Evolutionary conservation across 148 eudicot genomes (phyloP), one percentile per base, ranked within the genome.

Genomic region (Camellia japonica): DNA sequence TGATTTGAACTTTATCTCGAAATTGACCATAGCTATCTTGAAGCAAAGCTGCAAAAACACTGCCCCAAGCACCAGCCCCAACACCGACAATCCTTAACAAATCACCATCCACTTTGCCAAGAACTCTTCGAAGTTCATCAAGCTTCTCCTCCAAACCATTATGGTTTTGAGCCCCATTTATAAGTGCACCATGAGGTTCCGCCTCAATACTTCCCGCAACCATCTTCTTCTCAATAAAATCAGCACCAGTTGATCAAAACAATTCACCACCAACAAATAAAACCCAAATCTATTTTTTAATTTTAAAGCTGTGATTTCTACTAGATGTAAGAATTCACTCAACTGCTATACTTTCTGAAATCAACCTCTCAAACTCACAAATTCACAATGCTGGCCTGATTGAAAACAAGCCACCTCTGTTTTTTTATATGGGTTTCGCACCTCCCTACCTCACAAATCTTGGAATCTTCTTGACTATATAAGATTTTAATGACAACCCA

Each of bases 51-150:
- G 86, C 85, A 83, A 90, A 92, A 16, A 88, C 95, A 82, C 90
- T 87, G 14, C 92, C 92, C 92, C 92, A 89, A 78, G 92, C 92
- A 78, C 92, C 92, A 0, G 92, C 92, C 51, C 92, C 92, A 44
- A 89, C 90, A 68, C 92, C 88, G 3, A 82, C 92, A 38, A 89
- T 87, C 62, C 87, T 85, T 13, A 89, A 79, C 46, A 85, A 73
- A 80, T 89, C 92, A 23, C 84, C 87, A 18, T 89, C 92, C 0
- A 77, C 49, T 74, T 89, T 89, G 20, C 88, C 90, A 7, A 89
- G 69, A 43, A 82, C 81, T 44, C 79, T 74, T 7, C 90, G 87
- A 58, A 89, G 82, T 78, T 89, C 92, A 14, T 89, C 82, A 13
- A 89, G 90, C 84, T 87, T 89, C 49, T 85, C 88, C 66, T 86